Base-by-base conservation (phyloP, 2,329 filamentous ascomycete species). In the Penicillium crustosum region DNA sequence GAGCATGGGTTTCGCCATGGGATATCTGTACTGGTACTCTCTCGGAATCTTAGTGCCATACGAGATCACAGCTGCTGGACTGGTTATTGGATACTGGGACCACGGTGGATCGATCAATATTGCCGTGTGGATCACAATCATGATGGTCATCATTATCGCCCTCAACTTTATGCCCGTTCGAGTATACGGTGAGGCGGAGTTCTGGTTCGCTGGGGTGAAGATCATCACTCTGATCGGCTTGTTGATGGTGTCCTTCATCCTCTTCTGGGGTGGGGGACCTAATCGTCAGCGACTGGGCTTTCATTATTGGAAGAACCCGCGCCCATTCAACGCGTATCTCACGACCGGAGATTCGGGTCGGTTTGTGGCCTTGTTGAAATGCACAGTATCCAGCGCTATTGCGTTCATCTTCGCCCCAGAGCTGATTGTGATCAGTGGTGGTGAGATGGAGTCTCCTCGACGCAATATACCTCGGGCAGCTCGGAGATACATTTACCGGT, bases 51-150 rank as follows among this genome's bases (percentile, higher is more conserved):
- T 79, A 38, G 75, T 81, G 0, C 79, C 77, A 48, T 81, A 83
- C 57, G 87, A 89, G 72, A 86, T 89, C 59, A 84, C 84, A 0
- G 87, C 87, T 8, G 85, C 86, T 13, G 82, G 83, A 41, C 80
- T 88, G n/a, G 78, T 89, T 31, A 86, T 89, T 59, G 75, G 83
- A 59, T 88, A 84, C 68, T 89, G 86, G 86, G 66, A 74, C 12
- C 70, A 74, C 4, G 66, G 67, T 19, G 73, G 51, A 6, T 63
- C 62, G 3, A n/a, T 80, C 49, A 75, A 78, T 42, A 71, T 79
- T 7, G 77, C 76, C 1, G 77, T 78, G 6, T 82, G 79, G 79
- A 81, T 82, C 52, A 82, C 83, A 4, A 82, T 86, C 59, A 76
- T 86, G 61, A 79, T 89, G 60, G 73, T 85, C 3, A 77, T 89